These are phyloP conservation scores for Diaporthe ilicicola DNA, from an alignment of 2,329 filamentous ascomycete genomes.

Conservation along the genomic window DNA sequence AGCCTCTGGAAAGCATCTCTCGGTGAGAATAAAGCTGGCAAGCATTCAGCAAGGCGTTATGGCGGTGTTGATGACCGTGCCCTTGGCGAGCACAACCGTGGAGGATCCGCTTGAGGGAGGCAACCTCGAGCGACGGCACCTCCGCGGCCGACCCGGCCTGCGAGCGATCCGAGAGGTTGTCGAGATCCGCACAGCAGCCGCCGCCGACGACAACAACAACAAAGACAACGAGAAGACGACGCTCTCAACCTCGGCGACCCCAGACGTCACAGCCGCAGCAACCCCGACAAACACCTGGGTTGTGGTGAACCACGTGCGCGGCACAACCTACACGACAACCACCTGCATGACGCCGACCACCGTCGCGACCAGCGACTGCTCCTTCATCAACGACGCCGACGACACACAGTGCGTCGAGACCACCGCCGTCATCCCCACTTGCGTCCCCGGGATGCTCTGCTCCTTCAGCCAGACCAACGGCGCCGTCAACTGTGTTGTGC, in stretches of 20 bases:
- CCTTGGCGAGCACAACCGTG: background rate
- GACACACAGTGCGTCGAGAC: conserved; percentile 50
- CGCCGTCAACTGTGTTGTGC: conserved; percentile 53
- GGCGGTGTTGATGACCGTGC: conserved; percentile 1
- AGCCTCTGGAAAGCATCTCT: background rate
- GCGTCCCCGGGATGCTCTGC: conserved; percentile 56
- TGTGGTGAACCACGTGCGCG: conserved; percentile 35
- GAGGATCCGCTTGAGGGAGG: background rate
- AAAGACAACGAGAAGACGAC: conserved; percentile 27
- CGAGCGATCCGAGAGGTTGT: background rate
- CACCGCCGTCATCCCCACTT: conserved; percentile 46
- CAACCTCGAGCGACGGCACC: background rate
- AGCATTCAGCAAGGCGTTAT: background rate
- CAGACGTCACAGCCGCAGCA: conserved; percentile 28
- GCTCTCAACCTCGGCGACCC: background rate
- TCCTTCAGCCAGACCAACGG: conserved; percentile 48
- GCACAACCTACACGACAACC: conserved; percentile 36
- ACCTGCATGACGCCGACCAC: conserved; percentile 49
- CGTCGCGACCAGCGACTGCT: conserved; percentile 50
- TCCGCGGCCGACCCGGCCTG: background rate
- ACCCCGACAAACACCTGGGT: conserved; percentile 28
- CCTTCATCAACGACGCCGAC: conserved; percentile 43
- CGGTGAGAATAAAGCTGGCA: conserved; percentile 3
- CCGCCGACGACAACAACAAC: conserved; percentile 31
- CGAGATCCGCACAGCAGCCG: background rate